These are phyloP conservation scores for Phoenix roebelenii DNA, from an alignment of 176 grass and related monocot genomes.

Conservation along the genomic window DNA sequence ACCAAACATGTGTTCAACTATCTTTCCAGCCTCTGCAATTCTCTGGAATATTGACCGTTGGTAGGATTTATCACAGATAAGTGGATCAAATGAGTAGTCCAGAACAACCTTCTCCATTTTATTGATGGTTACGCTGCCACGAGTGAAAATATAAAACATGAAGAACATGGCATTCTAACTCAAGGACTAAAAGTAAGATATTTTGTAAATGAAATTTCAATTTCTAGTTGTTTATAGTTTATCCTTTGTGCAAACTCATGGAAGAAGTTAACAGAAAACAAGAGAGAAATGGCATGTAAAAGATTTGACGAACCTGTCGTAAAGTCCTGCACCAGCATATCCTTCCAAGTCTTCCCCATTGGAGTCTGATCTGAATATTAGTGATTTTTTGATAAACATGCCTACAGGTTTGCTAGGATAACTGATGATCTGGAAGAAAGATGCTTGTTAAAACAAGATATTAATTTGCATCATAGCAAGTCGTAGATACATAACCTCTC, in stretches of 20 bases:
- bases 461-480: not conserved
- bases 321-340: constrained; percentile 17
- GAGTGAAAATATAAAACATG: not conserved
- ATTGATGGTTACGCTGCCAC: constrained; percentile 8
- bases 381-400: not conserved
- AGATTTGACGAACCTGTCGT: constrained; percentile 13
- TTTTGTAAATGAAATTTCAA: too few species aligned
- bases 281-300: not conserved
- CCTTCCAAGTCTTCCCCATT: constrained; percentile 20
- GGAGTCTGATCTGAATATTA: constrained; percentile 21
- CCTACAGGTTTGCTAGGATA: constrained; percentile 15
- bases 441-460: not conserved
- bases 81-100: constrained; percentile 8
- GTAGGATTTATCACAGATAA: constrained; percentile 7
- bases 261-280: too few species aligned
- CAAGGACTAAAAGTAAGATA: too few species aligned
- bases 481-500: too few species aligned
- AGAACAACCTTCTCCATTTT: constrained; percentile 5
- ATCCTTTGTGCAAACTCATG: too few species aligned
- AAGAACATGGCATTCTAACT: too few species aligned
- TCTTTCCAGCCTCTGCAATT: constrained; percentile 14
- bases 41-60: constrained; percentile 6
- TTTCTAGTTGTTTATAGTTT: too few species aligned
- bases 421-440: constrained; percentile 13
- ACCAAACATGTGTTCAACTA: constrained; percentile 2